These are phyloP conservation scores for Tripidium arundinaceum DNA, from an alignment of 202 grass and related monocot species.

Conservation along the genomic window DNA sequence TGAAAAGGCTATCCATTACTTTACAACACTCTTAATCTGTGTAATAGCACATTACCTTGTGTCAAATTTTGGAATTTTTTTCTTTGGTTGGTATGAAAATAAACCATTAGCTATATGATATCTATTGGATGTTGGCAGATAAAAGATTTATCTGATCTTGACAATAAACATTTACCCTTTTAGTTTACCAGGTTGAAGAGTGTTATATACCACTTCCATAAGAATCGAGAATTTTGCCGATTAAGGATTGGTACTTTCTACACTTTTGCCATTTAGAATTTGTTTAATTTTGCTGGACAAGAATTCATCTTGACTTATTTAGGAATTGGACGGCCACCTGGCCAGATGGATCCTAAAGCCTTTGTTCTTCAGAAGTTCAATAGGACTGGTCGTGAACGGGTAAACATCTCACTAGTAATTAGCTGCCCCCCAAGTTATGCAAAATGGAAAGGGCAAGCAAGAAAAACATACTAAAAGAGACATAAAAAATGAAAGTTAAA, in stretches of 20 bases:
- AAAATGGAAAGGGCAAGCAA: background rate
- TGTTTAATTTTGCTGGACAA: background rate
- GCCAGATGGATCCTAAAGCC: conserved; percentile 94
- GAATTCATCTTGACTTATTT: conserved; percentile 19
- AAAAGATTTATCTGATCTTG: conserved; percentile 21
- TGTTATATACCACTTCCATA: conserved; percentile 77
- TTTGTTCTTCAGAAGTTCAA: conserved; percentile 96
- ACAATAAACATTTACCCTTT: conserved; percentile 37
- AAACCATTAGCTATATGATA: background rate
- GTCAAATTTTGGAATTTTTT: background rate
- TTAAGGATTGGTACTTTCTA: conserved; percentile 71
- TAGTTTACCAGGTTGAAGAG: conserved; percentile 70
- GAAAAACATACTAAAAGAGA: background rate
- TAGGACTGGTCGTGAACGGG: conserved; percentile 58
- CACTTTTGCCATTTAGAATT: background rate
- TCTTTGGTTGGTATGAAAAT: background rate
- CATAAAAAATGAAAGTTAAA: background rate
- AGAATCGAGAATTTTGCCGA: conserved; percentile 76
- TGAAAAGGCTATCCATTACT: background rate
- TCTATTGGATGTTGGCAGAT: background rate
- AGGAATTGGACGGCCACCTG: conserved; percentile 83
- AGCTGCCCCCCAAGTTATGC: background rate
- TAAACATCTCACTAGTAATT: conserved; percentile 34
- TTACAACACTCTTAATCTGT: conserved; percentile 3
- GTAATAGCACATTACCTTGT: background rate